Evolutionary conservation across 768 basidiomycete species (phyloP).

Genomic region (Phaeotremella skinneri): DNA sequence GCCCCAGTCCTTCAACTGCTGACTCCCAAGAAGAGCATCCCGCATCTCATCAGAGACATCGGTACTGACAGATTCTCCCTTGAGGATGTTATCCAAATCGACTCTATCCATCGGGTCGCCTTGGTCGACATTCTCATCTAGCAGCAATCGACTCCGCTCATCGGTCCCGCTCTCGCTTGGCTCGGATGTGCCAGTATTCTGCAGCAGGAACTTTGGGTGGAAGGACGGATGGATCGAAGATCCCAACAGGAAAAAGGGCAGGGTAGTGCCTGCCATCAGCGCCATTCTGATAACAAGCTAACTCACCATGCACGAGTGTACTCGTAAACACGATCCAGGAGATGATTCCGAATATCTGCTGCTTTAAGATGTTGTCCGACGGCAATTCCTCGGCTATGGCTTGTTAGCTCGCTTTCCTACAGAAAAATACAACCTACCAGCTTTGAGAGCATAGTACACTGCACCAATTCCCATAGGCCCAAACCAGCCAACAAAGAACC

Average conservation of each 20-base stretch:
- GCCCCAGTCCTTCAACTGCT: slow-evolving; percentile 23
- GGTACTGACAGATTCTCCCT: slow-evolving; percentile 2
- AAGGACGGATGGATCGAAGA: slow-evolving; percentile 21
- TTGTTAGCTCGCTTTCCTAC: neutral
- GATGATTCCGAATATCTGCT: slow-evolving; percentile 20
- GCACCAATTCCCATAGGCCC: slow-evolving; percentile 32
- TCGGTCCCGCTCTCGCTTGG: slow-evolving; percentile 4
- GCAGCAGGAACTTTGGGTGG: slow-evolving; percentile 23
- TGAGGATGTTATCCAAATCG: slow-evolving; percentile 20
- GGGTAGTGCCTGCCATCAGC: slow-evolving; percentile 10
- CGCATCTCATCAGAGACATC: slow-evolving; percentile 12
- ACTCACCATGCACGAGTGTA: slow-evolving; percentile 27
- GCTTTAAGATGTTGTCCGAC: slow-evolving; percentile 14
- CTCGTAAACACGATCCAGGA: slow-evolving; percentile 27
- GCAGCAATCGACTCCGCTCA: slow-evolving; percentile 9
- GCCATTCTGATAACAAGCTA: neutral
- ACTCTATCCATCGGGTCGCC: slow-evolving; percentile 14
- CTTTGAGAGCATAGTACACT: slow-evolving; percentile 24
- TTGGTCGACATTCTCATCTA: slow-evolving; percentile 13
- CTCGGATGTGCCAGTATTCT: neutral
- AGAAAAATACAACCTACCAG: slow-evolving; percentile 2
- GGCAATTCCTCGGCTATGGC: slow-evolving; percentile 18
- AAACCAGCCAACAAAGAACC: slow-evolving; percentile 28
- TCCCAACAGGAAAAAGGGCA: slow-evolving; percentile 25
- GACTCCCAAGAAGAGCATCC: slow-evolving; percentile 13